phyloP scores from a whole-genome alignment of 2,329 filamentous ascomycete genomes.

The Hypoxylon sp. region DNA sequence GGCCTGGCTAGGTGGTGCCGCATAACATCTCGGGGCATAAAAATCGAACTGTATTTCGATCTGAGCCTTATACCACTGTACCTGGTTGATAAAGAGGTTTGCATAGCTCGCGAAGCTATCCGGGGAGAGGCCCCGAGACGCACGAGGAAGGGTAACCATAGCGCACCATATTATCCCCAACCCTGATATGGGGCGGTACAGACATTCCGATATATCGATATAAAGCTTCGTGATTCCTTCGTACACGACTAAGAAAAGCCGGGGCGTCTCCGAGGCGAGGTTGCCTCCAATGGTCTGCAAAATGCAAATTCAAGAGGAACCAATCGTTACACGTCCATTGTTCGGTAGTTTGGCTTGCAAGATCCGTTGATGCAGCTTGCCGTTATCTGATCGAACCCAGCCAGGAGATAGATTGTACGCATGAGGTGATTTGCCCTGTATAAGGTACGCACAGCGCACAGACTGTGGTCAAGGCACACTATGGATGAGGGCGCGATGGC shows the following conservation, averaged over 20 bases:
- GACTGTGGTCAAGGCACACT: slow-evolving; percentile 6
- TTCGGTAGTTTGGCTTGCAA: slow-evolving; percentile 34
- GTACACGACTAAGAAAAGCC: slow-evolving; percentile 11
- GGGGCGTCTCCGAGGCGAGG: slow-evolving; percentile 12
- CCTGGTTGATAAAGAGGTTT: slow-evolving; percentile 20
- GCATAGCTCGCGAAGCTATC: slow-evolving; percentile 21
- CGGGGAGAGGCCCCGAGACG: slow-evolving; percentile 18
- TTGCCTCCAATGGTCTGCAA: neutral
- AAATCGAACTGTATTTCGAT: slow-evolving; percentile 7
- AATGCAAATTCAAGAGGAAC: slow-evolving; percentile 12
- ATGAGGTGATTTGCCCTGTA: slow-evolving; percentile 14
- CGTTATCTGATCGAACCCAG: slow-evolving; percentile 29
- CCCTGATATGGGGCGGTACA: slow-evolving; percentile 4
- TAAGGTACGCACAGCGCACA: too few species aligned
- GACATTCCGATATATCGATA: slow-evolving; percentile 3
- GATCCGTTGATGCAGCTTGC: slow-evolving; percentile 36
- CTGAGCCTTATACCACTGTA: slow-evolving; percentile 15
- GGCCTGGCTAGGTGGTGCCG: neutral
- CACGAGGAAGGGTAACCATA: slow-evolving; percentile 7
- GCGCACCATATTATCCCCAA: slow-evolving; percentile 12
- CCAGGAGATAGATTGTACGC: slow-evolving; percentile 15
- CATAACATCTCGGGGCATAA: slow-evolving; percentile 18
- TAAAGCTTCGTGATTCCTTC: slow-evolving; percentile 2
- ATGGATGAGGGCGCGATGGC: slow-evolving; percentile 4
- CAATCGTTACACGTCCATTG: slow-evolving; percentile 18